phyloP scores from a whole-genome alignment of 495 filamentous ascomycete genomes.

The Daldinia vernicosa region DNA sequence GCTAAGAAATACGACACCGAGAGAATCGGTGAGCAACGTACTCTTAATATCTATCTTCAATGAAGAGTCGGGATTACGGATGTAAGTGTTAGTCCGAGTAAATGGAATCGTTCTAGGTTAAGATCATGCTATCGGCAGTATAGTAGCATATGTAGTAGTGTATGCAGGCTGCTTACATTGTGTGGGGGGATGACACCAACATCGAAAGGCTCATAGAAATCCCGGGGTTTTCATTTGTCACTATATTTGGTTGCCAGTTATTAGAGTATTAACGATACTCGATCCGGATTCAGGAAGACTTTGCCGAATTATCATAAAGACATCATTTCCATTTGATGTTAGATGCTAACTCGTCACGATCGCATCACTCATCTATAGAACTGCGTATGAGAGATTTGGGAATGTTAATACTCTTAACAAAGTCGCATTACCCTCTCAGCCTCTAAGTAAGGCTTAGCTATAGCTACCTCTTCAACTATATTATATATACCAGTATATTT shows the following conservation, averaged over 20 bases:
- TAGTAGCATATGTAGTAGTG: too few species aligned
- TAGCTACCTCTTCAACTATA: not conserved
- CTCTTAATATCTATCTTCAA: not conserved
- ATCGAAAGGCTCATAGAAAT: not conserved
- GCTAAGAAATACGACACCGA: not conserved
- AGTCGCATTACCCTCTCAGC: not conserved
- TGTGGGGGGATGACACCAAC: constrained; percentile 7
- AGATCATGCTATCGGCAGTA: constrained; percentile 7
- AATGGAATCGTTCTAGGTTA: not conserved
- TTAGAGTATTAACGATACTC: not conserved
- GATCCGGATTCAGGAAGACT: not conserved
- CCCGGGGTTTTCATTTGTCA: not conserved
- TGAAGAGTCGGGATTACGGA: constrained; percentile 14
- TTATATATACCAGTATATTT: too few species aligned
- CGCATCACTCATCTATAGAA: not conserved
- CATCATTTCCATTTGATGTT: too few species aligned
- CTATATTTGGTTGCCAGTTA: not conserved
- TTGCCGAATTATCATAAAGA: not conserved
- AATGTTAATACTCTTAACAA: not conserved
- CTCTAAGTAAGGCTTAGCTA: not conserved
- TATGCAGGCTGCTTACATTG: constrained; percentile 16
- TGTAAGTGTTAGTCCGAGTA: constrained; percentile 12
- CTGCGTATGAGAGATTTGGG: not conserved
- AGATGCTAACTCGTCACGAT: not conserved
- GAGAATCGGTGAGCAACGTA: not conserved